phyloP scores from a whole-genome alignment of 208 protist genomes.

The Trypanosomatidae sp. region DNA sequence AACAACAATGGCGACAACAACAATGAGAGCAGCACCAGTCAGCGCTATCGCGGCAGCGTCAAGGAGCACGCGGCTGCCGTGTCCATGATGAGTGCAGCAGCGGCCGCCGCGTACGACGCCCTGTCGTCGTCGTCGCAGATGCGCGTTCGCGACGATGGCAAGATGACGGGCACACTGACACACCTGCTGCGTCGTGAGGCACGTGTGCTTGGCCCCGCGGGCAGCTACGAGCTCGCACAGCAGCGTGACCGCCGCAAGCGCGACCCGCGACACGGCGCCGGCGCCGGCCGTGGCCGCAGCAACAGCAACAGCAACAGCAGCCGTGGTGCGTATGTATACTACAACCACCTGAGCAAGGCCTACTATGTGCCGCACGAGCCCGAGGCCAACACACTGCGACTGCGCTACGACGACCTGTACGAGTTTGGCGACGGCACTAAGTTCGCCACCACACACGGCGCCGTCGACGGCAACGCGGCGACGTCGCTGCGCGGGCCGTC shows the following conservation, averaged over 20 bases:
- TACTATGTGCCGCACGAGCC: constrained; percentile 63
- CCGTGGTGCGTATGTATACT: constrained; percentile 57
- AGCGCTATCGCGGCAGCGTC: no score
- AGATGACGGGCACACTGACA: constrained; percentile 8
- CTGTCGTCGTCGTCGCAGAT: no score
- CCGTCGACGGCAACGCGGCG: no score
- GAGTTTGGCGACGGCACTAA: constrained; percentile 60
- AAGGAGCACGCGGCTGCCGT: no score
- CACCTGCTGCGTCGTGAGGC: constrained; percentile 25
- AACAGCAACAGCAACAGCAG: not conserved
- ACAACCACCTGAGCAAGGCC: constrained; percentile 79
- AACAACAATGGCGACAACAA: no score
- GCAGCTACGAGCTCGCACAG: no score
- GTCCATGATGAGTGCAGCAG: no score
- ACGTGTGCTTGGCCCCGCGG: constrained; percentile 29
- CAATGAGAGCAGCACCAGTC: no score
- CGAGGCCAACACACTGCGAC: constrained; percentile 17
- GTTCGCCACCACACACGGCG: constrained; percentile 10
- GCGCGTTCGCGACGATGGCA: no score
- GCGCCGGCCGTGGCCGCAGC: constrained; percentile 4
- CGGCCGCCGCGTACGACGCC: no score
- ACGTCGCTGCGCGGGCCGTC: constrained; percentile 5
- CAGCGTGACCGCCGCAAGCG: no score
- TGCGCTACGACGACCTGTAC: constrained; percentile 82
- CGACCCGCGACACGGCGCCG: constrained; percentile 22